Evolutionary conservation across 2,329 filamentous ascomycete species (phyloP), one percentile per base, ranked within the genome.

Genomic region (Penicillium frequentans): DNA sequence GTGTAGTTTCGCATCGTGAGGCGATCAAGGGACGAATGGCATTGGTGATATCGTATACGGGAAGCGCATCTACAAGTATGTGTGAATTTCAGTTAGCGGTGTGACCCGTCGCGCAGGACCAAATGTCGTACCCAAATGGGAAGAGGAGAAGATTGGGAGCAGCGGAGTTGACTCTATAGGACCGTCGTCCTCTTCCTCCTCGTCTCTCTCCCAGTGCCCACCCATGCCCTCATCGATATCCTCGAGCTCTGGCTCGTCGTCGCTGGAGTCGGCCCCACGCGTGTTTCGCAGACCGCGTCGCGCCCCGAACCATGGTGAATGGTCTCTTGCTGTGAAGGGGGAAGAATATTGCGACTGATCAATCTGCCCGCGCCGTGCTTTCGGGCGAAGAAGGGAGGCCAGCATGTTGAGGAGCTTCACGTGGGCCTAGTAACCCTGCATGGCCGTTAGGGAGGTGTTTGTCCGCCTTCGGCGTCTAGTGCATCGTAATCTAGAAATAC

Each of bases 1-100:
- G 79, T 0, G 91, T 93, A 1, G 93, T 97, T 78, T 98, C 93
- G 74, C 91, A 96, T 70, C 90, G 87, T 57, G 90, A 83, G 64
- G 90, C 85, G 58, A 98, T 87, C 55, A 97, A 83, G 52, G 92
- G 86, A 64, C 93, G 90, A 61, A 97, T 93, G 31, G 90, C 86
- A 75, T 97, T 93, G 27, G 93, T 96, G 64, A 96, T 86, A 73
- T 87, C 90, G 79, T 97, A 97, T 56, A 96, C 86, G 21, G 93
- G 93, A 7, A 97, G 82, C 10, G 89, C 84, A 77, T 96, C 93
- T 93, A 68, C 53, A 27, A 13, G 16, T 26, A 26, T 8, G 7
- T 26, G 26, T 26, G 42, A 24, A 49, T 5, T 29, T 46, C 49
- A 26, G 42, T 44, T 37, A 43, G 48, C 23, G 16, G 24, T 13